These are phyloP conservation scores for Pyricularia sp. DNA, from an alignment of 2,329 filamentous ascomycete genomes.

Conservation along the genomic window DNA sequence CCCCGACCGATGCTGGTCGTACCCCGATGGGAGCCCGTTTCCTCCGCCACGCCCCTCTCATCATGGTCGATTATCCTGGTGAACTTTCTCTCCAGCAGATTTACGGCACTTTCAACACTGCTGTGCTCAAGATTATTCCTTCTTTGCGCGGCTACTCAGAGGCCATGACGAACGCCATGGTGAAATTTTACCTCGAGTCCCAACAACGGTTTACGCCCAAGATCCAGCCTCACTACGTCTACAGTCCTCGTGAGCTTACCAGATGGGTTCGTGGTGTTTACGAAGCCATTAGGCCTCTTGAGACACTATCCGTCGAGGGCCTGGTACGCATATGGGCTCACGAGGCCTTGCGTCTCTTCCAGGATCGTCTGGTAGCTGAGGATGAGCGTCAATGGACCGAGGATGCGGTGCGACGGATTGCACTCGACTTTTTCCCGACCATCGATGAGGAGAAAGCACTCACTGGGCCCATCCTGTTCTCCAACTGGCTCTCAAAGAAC, in stretches of 20 bases:
- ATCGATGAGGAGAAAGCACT: constrained; percentile 85
- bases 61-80: constrained; percentile 99
- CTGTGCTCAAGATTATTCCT: constrained; percentile 93
- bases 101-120: constrained; percentile 95
- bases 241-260: constrained; percentile 96
- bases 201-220: constrained; percentile 91
- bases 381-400: constrained; percentile 95
- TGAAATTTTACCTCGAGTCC: constrained; percentile 89
- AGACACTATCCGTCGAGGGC: constrained; percentile 80
- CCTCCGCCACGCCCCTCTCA: constrained; percentile 90
- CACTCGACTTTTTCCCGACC: constrained; percentile 87
- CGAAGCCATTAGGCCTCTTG: constrained; percentile 88
- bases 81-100: constrained; percentile 93
- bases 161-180: constrained; percentile 92
- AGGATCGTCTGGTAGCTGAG: constrained; percentile 90
- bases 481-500: constrained; percentile 98
- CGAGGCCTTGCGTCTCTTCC: constrained; percentile 90
- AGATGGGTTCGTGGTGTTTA: constrained; percentile 97
- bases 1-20: constrained; percentile 92
- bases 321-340: constrained; percentile 97
- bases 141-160: constrained; percentile 92
- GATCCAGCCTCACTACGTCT: constrained; percentile 98
- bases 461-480: constrained; percentile 90
- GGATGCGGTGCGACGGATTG: constrained; percentile 76
- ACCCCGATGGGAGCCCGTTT: constrained; percentile 90